Evolutionary conservation across 257 asterid genomes (phyloP).

Genomic region (Linderniella brevidens): DNA sequence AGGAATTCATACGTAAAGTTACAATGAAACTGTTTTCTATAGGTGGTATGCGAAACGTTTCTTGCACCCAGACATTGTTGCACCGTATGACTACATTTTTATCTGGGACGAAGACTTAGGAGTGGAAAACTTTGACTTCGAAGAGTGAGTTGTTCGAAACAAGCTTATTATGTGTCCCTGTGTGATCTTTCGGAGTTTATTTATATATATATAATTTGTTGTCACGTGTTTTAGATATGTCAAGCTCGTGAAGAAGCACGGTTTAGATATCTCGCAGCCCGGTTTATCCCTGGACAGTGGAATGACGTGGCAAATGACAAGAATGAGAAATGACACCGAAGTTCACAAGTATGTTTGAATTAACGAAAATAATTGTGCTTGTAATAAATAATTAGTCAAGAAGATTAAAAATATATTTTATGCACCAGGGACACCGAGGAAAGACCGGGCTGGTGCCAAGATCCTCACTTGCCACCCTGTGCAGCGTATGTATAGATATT

Average conservation of each 20-base stretch:
- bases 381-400: not conserved
- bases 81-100: not conserved
- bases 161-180: too few relatives aligned
- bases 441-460: constrained; percentile 75
- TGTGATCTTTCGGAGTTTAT: too few relatives aligned
- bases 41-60: not conserved
- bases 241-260: not conserved
- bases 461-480: constrained; percentile 90
- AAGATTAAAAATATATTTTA: not conserved
- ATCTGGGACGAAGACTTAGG: constrained; percentile 78
- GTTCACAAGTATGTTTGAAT: constrained; percentile 53
- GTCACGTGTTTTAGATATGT: constrained; percentile 38
- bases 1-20: constrained; percentile 10
- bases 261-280: constrained; percentile 81
- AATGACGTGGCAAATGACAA: constrained; percentile 85
- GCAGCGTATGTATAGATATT: constrained; percentile 57
- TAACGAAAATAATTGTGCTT: not conserved
- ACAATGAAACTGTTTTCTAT: not conserved
- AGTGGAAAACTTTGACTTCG: not conserved
- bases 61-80: not conserved
- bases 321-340: constrained; percentile 52
- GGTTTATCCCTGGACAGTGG: constrained; percentile 76
- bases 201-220: not conserved
- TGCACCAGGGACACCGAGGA: constrained; percentile 60
- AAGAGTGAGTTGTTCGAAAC: constrained; percentile 45